Percentiles rank a stretch among this genome's conserved stretches.
Evolutionary conservation across 805 yeast species (phyloP).

Genomic region (Yarrowia sp.): DNA sequence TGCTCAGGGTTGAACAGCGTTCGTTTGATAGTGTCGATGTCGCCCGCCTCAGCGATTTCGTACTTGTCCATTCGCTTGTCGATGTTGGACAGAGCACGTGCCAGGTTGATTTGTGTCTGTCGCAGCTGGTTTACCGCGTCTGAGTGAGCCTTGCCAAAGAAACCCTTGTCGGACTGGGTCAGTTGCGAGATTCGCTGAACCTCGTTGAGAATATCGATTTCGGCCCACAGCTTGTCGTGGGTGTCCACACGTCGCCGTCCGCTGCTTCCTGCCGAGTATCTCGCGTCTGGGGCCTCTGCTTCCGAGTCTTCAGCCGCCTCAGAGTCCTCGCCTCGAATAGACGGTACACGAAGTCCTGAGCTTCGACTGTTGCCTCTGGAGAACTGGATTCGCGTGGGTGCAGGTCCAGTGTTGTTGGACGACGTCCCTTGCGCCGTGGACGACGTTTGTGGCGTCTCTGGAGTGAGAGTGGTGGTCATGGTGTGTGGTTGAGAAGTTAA

Average conservation of each 20-base stretch:
- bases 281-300: not conserved
- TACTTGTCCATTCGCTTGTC: conserved; percentile 35
- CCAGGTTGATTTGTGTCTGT: conserved; percentile 52
- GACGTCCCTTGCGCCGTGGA: not conserved
- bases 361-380: conserved; percentile 15
- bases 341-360: conserved; percentile 9
- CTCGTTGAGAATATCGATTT: conserved; percentile 79
- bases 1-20: conserved; percentile 49
- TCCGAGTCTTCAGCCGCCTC: conserved; percentile 11
- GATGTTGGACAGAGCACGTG: conserved; percentile 42
- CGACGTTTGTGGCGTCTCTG: not conserved
- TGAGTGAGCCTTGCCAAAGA: conserved; percentile 47
- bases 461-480: not conserved
- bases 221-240: conserved; percentile 83
- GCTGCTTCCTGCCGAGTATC: not conserved
- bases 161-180: conserved; percentile 38
- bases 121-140: conserved; percentile 54
- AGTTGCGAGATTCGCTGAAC: conserved; percentile 58
- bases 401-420: not conserved
- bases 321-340: conserved; percentile 12
- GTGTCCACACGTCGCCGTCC: conserved; percentile 46
- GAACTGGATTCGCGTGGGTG: not conserved
- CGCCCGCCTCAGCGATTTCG: conserved; percentile 40
- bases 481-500: not conserved
- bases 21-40: conserved; percentile 39